Conservation (phyloP, 139 green algal species). For the Chlamydomonas sphaeroides region DNA sequence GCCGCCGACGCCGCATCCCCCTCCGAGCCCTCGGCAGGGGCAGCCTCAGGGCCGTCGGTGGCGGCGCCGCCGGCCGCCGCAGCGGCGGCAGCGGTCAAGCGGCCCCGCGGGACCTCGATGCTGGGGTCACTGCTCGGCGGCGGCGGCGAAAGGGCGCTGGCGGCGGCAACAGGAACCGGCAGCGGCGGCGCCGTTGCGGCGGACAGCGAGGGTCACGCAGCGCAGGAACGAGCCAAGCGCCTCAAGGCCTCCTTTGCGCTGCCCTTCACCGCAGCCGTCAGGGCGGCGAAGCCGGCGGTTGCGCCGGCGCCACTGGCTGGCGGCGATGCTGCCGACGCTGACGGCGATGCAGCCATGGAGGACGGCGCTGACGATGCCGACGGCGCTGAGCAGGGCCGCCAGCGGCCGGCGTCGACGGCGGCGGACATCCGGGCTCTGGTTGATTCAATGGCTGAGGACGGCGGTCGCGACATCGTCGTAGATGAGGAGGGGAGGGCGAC, state of each 20-base stretch:
- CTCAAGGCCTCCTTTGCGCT: constrained; percentile 17
- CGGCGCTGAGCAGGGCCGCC: not conserved
- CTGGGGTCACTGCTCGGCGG: not conserved
- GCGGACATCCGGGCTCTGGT: constrained; percentile 42
- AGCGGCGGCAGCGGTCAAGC: not conserved
- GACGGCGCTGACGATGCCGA: not conserved
- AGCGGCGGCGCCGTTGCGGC: not conserved
- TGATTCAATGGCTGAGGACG: constrained; percentile 21
- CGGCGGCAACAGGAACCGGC: not conserved
- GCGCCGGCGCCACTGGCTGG: not conserved
- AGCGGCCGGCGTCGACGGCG: not conserved
- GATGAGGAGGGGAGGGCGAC: not conserved
- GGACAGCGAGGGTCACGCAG: not conserved
- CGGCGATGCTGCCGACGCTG: not conserved
- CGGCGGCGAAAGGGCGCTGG: too few species aligned
- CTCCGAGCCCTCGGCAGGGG: not conserved
- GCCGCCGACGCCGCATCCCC: too few species aligned
- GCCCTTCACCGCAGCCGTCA: not conserved
- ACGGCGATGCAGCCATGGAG: not conserved
- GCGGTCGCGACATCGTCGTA: not conserved
- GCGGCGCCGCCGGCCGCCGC: constrained; percentile 20
- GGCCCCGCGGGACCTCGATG: not conserved
- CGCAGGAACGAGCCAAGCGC: constrained; percentile 18
- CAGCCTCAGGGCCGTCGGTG: not conserved
- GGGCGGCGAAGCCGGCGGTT: not conserved